Base-by-base conservation (phyloP, 495 filamentous ascomycete species). In the Penicillium flavigenum region DNA sequence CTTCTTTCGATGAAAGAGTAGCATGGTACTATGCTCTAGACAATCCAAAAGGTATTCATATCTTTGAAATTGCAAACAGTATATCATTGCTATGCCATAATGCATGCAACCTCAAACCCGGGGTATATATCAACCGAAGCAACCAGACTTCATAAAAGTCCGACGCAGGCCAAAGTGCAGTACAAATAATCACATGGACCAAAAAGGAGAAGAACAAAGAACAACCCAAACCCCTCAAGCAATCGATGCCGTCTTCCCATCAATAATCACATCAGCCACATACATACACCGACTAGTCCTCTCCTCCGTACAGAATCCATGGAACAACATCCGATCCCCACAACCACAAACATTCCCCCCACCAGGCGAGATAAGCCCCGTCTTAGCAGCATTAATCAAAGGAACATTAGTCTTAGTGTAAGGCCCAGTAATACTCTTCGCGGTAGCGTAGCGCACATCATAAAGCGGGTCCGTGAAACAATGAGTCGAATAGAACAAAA, bases 401-500 rank as follows among this genome's bases (percentile, higher is more conserved):
- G 72, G 63, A 26, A 59, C 43, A 10, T 63, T 71, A 1, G 58
- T 65, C 64, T 78, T 78, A 11, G 57, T 65, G 62, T 79, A 86
- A 16, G 74, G 76, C 3, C 81, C 81, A 10, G 66, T 63, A 16
- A 86, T 69, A 9, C 61, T 71, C 32, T 54, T 58, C 6, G 77
- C 69, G 44, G 75, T 79, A 8, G 82, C 82, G 63, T 80, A 86
- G 49, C 79, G 78, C 29, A 83, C 72, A 47, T 83, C 79, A 61
- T 86, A 87, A 44, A 69, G 57, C 5, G 70, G 65, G 43, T 75
- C 77, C 0, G 72, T 78, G 61, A 73, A 86, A 65, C 79, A 83
- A 54, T 85, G 79, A 5, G 77, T 79, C 48, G 82, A 85, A 66
- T 83, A 89, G 54, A 86, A 86, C 4, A 89, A 69, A 54, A 81